These are phyloP conservation scores for Microdochium bolleyi DNA, from an alignment of 2,329 filamentous ascomycete species.

Conservation along the genomic window DNA sequence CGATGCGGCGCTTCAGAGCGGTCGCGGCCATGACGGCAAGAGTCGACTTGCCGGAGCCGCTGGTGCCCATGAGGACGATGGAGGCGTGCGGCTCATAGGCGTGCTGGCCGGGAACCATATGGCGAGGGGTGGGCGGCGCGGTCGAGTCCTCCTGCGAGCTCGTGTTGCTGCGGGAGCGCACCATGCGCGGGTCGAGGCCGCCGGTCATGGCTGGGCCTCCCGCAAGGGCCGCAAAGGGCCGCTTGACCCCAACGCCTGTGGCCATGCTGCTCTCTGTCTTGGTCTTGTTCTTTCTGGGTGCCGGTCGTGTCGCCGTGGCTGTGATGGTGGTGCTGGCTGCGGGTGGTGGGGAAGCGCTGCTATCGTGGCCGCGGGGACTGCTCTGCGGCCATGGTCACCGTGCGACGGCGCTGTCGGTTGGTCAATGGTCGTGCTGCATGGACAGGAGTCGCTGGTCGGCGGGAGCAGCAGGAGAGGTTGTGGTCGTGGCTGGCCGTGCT, in stretches of 20 bases:
- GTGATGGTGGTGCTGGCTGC: too few species aligned
- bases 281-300: not conserved
- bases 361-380: too few species aligned
- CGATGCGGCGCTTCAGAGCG: slow-evolving; percentile 57
- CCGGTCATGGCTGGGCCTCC: slow-evolving; percentile 2
- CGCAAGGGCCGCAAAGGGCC: slow-evolving; percentile 24
- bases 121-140: not conserved
- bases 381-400: too few species aligned
- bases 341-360: too few species aligned
- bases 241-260: slow-evolving; percentile 30
- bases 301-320: not conserved
- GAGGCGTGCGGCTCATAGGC: slow-evolving; percentile 55
- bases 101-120: not conserved
- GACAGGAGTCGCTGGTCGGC: too few species aligned
- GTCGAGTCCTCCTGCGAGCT: not conserved
- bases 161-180: not conserved
- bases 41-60: slow-evolving; percentile 69
- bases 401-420: too few species aligned
- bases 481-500: too few species aligned
- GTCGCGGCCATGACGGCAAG: slow-evolving; percentile 68
- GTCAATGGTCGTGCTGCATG: too few species aligned
- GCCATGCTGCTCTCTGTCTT: slow-evolving; percentile 5
- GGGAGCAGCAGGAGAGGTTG: too few species aligned
- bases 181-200: not conserved
- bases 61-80: slow-evolving; percentile 64